These are phyloP conservation scores for Cladobotryum mycophilum DNA, from an alignment of 2,329 filamentous ascomycete genomes.

Conservation along the genomic window DNA sequence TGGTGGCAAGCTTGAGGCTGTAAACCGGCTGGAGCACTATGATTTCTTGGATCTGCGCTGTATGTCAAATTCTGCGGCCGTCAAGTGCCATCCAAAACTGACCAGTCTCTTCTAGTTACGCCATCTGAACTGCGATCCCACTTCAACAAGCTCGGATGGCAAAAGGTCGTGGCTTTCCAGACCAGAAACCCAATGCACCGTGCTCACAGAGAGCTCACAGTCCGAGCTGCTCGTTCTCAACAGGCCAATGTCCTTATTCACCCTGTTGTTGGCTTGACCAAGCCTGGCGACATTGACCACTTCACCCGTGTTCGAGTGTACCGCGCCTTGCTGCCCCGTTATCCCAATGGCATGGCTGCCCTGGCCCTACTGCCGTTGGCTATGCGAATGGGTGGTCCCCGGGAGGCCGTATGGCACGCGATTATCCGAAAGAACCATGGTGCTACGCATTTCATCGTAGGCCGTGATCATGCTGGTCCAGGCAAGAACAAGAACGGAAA, in stretches of 20 bases:
- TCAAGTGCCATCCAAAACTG: neutral
- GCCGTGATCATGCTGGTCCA: constrained; percentile 94
- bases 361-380: constrained; percentile 90
- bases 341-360: constrained; percentile 98
- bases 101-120: constrained; percentile 53
- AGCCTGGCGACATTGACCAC: constrained; percentile 99
- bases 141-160: constrained; percentile 99
- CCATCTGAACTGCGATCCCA: constrained; percentile 90
- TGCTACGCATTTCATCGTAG: constrained; percentile 98
- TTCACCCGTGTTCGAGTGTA: constrained; percentile 99
- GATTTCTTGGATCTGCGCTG: constrained; percentile 96
- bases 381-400: constrained; percentile 98
- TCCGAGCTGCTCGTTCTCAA: constrained; percentile 89
- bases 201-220: constrained; percentile 94
- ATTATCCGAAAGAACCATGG: constrained; percentile 99
- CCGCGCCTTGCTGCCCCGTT: constrained; percentile 90
- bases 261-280: constrained; percentile 95
- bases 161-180: constrained; percentile 96
- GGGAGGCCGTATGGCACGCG: constrained; percentile 98
- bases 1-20: constrained; percentile 90
- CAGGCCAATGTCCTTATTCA: constrained; percentile 99
- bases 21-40: constrained; percentile 95
- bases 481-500: constrained; percentile 96
- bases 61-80: constrained; percentile 37
- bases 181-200: constrained; percentile 99